phyloP scores from a whole-genome alignment of 441 rosid genomes.

The Isatis lusitanica region DNA sequence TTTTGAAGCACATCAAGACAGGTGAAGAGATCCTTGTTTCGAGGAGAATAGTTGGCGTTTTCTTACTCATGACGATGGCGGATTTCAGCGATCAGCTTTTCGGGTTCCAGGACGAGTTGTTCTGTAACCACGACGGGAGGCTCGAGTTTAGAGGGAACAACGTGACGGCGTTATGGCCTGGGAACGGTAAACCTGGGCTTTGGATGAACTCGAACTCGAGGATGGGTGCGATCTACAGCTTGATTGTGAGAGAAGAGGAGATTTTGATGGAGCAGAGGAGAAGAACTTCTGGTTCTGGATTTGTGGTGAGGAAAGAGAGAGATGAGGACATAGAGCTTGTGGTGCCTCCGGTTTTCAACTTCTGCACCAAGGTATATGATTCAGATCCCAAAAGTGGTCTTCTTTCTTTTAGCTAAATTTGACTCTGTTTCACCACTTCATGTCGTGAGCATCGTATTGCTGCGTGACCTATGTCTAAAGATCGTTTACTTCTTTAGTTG shows the following conservation, averaged over 20 bases:
- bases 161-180: slow-evolving; percentile 71
- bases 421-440: background rate
- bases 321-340: slow-evolving; percentile 76
- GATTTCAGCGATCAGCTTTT: slow-evolving; percentile 86
- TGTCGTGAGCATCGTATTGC: background rate
- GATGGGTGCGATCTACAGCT: slow-evolving; percentile 72
- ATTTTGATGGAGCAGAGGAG: slow-evolving; percentile 56
- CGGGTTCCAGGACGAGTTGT: slow-evolving; percentile 66
- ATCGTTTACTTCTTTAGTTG: background rate
- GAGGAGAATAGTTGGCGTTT: slow-evolving; percentile 63
- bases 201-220: slow-evolving; percentile 75
- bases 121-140: slow-evolving; percentile 59
- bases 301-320: slow-evolving; percentile 40
- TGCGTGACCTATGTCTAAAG: background rate
- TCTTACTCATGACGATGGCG: slow-evolving; percentile 77
- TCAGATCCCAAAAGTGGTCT: background rate
- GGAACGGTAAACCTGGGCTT: slow-evolving; percentile 80
- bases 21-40: slow-evolving; percentile 65
- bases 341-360: slow-evolving; percentile 66
- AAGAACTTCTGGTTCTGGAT: slow-evolving; percentile 43
- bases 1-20: slow-evolving; percentile 68
- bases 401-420: background rate
- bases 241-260: slow-evolving; percentile 75
- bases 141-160: slow-evolving; percentile 67
- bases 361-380: slow-evolving; percentile 47